A percentile compares a stretch with the other conserved stretches of the same genome.
phyloP scores from a whole-genome alignment of 768 basidiomycete species.

The Phaeotremella fagi region DNA sequence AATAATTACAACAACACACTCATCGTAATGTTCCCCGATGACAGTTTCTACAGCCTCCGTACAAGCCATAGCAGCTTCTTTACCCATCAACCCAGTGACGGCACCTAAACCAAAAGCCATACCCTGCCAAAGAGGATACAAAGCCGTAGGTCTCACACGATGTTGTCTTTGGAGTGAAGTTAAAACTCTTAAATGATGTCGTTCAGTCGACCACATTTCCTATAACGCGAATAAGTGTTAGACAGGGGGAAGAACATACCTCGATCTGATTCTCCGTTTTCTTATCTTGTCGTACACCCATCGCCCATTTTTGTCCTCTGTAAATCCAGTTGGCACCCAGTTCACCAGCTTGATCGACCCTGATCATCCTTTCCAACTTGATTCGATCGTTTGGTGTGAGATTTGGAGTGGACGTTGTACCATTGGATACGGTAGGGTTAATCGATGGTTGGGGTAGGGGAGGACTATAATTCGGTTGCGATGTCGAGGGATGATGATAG shows the following conservation, averaged over 20 bases:
- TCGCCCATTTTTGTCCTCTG: constrained; percentile 72
- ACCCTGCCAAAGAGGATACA: constrained; percentile 78
- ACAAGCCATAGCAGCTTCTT: constrained; percentile 95
- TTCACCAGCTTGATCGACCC: constrained; percentile 94
- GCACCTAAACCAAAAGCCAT: constrained; percentile 84
- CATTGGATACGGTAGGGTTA: not conserved
- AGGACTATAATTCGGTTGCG: not conserved
- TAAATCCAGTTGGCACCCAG: constrained; percentile 96
- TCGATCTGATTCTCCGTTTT: constrained; percentile 64
- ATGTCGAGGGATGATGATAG: not conserved
- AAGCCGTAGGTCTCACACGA: constrained; percentile 70
- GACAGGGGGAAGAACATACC: constrained; percentile 51
- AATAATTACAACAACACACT: constrained; percentile 57
- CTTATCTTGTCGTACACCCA: constrained; percentile 49
- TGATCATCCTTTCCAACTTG: constrained; percentile 52
- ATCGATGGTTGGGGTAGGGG: not conserved
- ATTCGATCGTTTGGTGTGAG: constrained; percentile 34
- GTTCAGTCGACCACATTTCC: constrained; percentile 98
- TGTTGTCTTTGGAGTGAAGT: constrained; percentile 80
- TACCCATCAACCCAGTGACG: constrained; percentile 78
- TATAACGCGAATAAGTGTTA: constrained; percentile 40
- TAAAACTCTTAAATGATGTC: constrained; percentile 82
- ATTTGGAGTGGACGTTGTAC: constrained; percentile 19
- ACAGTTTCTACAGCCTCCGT: constrained; percentile 97
- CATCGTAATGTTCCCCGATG: constrained; percentile 97